phyloP scores from a whole-genome alignment of 1,284 basidiomycete genomes.

The Melampsora americana region DNA sequence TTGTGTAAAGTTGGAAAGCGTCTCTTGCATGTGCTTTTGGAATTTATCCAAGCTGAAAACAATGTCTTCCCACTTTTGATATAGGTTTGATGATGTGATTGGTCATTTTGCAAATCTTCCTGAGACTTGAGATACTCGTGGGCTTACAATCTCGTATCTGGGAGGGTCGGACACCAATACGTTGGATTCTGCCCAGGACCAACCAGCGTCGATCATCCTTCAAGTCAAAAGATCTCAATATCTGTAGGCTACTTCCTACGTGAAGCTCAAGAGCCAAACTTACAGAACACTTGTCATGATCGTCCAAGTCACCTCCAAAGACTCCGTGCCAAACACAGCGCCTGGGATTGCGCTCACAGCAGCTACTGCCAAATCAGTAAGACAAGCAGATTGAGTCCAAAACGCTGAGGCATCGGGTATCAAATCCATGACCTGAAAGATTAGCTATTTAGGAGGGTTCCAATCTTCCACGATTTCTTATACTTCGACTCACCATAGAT shows the following conservation, averaged over 20 bases:
- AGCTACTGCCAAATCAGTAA: neutral
- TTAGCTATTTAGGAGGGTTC: neutral
- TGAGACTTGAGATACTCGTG: neutral
- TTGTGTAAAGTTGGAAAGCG: neutral
- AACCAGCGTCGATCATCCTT: neutral
- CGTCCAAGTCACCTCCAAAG: neutral
- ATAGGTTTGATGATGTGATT: neutral
- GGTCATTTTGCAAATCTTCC: neutral
- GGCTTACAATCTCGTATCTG: neutral
- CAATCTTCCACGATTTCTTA: neutral
- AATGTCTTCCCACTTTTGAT: neutral
- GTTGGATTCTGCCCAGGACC: neutral
- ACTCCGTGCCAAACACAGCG: neutral
- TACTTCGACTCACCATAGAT: neutral
- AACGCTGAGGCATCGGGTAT: neutral
- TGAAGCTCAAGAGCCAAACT: neutral
- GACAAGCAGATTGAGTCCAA: neutral
- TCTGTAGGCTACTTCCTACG: no score
- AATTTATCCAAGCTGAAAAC: neutral
- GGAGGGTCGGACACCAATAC: neutral
- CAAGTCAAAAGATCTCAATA: no score
- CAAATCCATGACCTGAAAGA: neutral
- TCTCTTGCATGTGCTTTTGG: slow-evolving; percentile 1
- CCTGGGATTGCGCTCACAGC: neutral
- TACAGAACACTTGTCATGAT: neutral